Conservation (phyloP, 2,329 filamentous ascomycete species). For the Nothophoma quercina region DNA sequence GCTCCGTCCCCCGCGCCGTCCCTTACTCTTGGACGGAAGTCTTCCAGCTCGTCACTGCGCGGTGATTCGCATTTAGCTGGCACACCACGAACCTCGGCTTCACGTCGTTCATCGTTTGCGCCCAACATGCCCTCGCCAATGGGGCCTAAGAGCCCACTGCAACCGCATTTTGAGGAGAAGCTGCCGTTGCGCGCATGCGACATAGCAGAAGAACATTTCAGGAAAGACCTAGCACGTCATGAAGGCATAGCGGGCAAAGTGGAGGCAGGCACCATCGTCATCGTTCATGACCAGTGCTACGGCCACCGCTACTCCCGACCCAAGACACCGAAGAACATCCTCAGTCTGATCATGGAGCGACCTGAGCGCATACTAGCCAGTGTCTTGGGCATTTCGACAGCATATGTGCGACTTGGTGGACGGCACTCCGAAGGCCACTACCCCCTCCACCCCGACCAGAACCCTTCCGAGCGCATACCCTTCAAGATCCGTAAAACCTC, state of each 20-base stretch:
- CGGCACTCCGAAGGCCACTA: slow-evolving; percentile 75
- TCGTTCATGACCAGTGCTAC: slow-evolving; percentile 93
- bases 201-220: slow-evolving; percentile 73
- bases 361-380: slow-evolving; percentile 89
- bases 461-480: slow-evolving; percentile 69
- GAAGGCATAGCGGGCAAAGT: slow-evolving; percentile 53
- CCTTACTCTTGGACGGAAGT: slow-evolving; percentile 52
- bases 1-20: slow-evolving; percentile 48
- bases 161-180: slow-evolving; percentile 48
- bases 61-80: slow-evolving; percentile 40
- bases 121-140: slow-evolving; percentile 51
- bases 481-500: slow-evolving; percentile 87
- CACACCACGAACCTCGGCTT: slow-evolving; percentile 46
- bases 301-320: slow-evolving; percentile 90
- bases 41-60: slow-evolving; percentile 55
- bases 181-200: slow-evolving; percentile 60
- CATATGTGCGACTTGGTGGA: slow-evolving; percentile 89
- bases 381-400: slow-evolving; percentile 80
- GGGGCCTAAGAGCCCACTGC: slow-evolving; percentile 51
- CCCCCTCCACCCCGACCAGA: slow-evolving; percentile 70
- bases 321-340: slow-evolving; percentile 72
- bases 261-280: slow-evolving; percentile 72
- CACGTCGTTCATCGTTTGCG: slow-evolving; percentile 55
- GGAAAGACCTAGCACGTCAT: slow-evolving; percentile 71
- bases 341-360: slow-evolving; percentile 88